Conservation (phyloP, 1,284 basidiomycete species). For the Marasmius tenuissimus region DNA sequence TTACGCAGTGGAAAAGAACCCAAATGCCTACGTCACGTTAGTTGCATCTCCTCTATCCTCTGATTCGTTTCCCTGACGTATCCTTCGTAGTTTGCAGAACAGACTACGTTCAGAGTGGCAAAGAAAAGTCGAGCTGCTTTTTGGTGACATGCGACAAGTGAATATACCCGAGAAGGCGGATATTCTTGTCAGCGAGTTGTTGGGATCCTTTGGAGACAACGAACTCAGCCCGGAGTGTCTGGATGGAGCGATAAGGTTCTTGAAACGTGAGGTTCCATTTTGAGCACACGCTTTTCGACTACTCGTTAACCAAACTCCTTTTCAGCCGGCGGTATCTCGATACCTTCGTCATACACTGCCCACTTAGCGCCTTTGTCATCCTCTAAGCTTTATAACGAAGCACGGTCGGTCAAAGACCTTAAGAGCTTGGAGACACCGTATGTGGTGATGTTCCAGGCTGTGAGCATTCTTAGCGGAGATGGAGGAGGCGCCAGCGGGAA, state of each 20-base stretch:
- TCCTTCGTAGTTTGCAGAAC: slow-evolving; percentile 68
- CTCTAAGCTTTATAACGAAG: slow-evolving; percentile 88
- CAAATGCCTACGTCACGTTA: slow-evolving; percentile 89
- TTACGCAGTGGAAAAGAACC: slow-evolving; percentile 96
- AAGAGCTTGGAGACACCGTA: slow-evolving; percentile 89
- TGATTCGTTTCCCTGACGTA: slow-evolving; percentile 15
- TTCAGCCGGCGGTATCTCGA: slow-evolving; percentile 88
- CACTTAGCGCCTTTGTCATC: slow-evolving; percentile 93
- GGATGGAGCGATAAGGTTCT: slow-evolving; percentile 90
- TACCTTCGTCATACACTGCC: slow-evolving; percentile 94
- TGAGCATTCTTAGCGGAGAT: slow-evolving; percentile 83
- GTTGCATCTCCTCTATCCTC: slow-evolving; percentile 28
- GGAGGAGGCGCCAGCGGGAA: slow-evolving; percentile 57
- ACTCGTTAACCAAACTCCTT: slow-evolving; percentile 1
- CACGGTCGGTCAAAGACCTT: slow-evolving; percentile 59
- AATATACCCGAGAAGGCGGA: slow-evolving; percentile 85
- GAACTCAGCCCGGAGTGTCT: slow-evolving; percentile 97
- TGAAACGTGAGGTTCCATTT: slow-evolving; percentile 68
- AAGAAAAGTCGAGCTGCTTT: slow-evolving; percentile 76
- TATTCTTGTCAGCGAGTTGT: slow-evolving; percentile 92
- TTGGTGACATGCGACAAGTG: slow-evolving; percentile 92
- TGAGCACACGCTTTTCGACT: slow-evolving; percentile 2
- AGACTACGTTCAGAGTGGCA: slow-evolving; percentile 85
- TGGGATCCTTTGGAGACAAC: slow-evolving; percentile 98
- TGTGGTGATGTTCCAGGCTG: slow-evolving; percentile 96